A percentile compares a stretch with the other conserved stretches of the same genome.
Evolutionary conservation across 2,329 filamentous ascomycete species (phyloP).

Genomic region (Ophiostoma himal-ulmi): DNA sequence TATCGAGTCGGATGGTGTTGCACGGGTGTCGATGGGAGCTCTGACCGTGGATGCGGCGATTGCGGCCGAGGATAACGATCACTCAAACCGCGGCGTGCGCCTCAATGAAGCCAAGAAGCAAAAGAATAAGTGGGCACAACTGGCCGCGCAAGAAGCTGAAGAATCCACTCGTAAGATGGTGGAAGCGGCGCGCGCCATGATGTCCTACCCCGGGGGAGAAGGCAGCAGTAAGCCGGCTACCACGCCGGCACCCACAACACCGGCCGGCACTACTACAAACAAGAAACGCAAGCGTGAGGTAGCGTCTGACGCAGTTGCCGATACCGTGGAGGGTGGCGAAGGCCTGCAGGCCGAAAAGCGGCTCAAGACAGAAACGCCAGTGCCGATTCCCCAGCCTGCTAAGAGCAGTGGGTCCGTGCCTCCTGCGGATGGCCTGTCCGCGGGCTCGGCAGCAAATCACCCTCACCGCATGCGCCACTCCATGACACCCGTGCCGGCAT

Average conservation of each 20-base stretch:
- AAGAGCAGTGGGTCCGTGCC: conserved; percentile 23
- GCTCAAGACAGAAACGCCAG: conserved; percentile 37
- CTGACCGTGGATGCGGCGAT: conserved; percentile 51
- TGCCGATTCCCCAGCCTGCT: conserved; percentile 34
- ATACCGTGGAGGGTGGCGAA: conserved; percentile 19
- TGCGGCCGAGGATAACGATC: conserved; percentile 55
- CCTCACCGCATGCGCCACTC: conserved; percentile 23
- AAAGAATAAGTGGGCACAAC: conserved; percentile 57
- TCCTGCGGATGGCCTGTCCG: conserved; percentile 25
- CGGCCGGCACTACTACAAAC: not conserved
- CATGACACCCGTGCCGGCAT: conserved; percentile 34
- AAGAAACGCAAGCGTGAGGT: conserved; percentile 34
- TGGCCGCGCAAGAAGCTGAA: conserved; percentile 55
- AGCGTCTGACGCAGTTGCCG: conserved; percentile 24
- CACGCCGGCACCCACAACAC: conserved; percentile 8
- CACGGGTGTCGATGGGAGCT: conserved; percentile 53
- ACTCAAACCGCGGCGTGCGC: conserved; percentile 69
- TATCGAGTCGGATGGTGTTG: conserved; percentile 45
- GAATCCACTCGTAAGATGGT: conserved; percentile 35
- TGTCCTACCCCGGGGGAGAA: conserved; percentile 23
- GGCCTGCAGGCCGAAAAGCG: conserved; percentile 29
- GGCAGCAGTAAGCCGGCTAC: not conserved
- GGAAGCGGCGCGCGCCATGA: conserved; percentile 31
- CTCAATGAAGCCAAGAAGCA: conserved; percentile 72
- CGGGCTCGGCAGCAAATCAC: conserved; percentile 12